Evolutionary conservation across 345 rosid species (phyloP).

Genomic region (thale cress (Arabidopsis thaliana)): TAIR10.1 NC_003076.8:26616001-26616500

Average conservation of each 20-base stretch:
- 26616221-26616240: slow-evolving; percentile 71
- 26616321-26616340: slow-evolving; percentile 66
- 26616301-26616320: slow-evolving; percentile 78
- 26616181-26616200: slow-evolving; percentile 73
- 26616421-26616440: slow-evolving; percentile 72
- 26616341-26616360: slow-evolving; percentile 56
- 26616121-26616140: slow-evolving; percentile 64
- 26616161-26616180: slow-evolving; percentile 76
- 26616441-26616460: slow-evolving; percentile 60
- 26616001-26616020: slow-evolving; percentile 65
- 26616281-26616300: slow-evolving; percentile 73
- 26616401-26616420: slow-evolving; percentile 70
- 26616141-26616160: slow-evolving; percentile 67
- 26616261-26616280: slow-evolving; percentile 75
- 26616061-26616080: not conserved
- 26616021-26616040: slow-evolving; percentile 67
- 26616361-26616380: slow-evolving; percentile 68
- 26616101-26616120: slow-evolving; percentile 64
- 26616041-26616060: slow-evolving; percentile 45
- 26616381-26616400: slow-evolving; percentile 67
- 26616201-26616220: slow-evolving; percentile 68
- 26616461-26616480: slow-evolving; percentile 44
- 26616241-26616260: slow-evolving; percentile 69
- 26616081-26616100: slow-evolving; percentile 65
- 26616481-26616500: slow-evolving; percentile 33